phyloP scores from a whole-genome alignment of 2,329 filamentous ascomycete genomes.

The Orbilia quercus region DNA sequence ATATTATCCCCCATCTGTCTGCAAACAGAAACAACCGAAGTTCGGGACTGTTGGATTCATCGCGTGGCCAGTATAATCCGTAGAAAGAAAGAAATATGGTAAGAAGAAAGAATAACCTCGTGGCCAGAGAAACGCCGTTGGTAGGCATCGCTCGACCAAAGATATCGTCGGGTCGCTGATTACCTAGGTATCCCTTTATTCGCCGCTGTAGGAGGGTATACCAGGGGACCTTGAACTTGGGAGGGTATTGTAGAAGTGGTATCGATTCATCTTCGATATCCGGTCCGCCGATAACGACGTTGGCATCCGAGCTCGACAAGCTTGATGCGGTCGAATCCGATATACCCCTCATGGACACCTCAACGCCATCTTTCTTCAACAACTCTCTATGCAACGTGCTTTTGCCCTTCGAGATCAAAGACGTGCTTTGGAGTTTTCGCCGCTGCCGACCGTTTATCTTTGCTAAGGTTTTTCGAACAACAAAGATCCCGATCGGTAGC shows the following conservation, averaged over 20 bases:
- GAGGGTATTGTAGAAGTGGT: slow-evolving; percentile 26
- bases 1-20: slow-evolving; percentile 70
- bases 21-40: slow-evolving; percentile 68
- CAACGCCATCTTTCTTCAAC: slow-evolving; percentile 5
- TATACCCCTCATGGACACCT: slow-evolving; percentile 4
- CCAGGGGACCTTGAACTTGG: slow-evolving; percentile 23
- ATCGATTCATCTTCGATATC: slow-evolving; percentile 29
- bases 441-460: slow-evolving; percentile 16
- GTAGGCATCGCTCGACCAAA: slow-evolving; percentile 26
- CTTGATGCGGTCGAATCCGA: slow-evolving; percentile 19
- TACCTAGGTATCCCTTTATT: slow-evolving; percentile 43
- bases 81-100: slow-evolving; percentile 53
- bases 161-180: slow-evolving; percentile 43
- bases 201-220: slow-evolving; percentile 44
- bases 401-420: not conserved
- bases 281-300: slow-evolving; percentile 5
- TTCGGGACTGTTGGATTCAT: slow-evolving; percentile 7
- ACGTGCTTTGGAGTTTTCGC: slow-evolving; percentile 13
- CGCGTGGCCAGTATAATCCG: slow-evolving; percentile 38
- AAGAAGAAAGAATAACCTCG: slow-evolving; percentile 38
- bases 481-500: slow-evolving; percentile 39
- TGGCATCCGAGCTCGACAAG: slow-evolving; percentile 16
- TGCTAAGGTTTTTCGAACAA: slow-evolving; percentile 18
- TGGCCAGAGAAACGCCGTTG: slow-evolving; percentile 33
- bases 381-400: not conserved